Conservation (phyloP, 2,329 filamentous ascomycete genomes). For the Alternaria triticimaculans region DNA sequence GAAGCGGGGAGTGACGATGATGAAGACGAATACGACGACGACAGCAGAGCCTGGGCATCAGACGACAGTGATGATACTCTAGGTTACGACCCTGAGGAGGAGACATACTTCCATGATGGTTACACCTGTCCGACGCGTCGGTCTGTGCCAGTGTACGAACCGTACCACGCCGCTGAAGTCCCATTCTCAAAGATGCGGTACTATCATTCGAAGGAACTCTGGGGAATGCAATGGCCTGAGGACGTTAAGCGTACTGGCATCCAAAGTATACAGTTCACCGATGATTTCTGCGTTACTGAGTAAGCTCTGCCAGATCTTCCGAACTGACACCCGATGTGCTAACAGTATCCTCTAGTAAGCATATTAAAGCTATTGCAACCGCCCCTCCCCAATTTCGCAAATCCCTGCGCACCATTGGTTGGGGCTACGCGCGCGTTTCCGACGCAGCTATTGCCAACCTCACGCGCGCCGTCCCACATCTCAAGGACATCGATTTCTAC, state of each 20-base stretch:
- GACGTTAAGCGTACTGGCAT: background rate
- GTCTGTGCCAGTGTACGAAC: background rate
- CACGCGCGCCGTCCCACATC: background rate
- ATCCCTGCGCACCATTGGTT: fast-evolving
- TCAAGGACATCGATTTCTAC: background rate
- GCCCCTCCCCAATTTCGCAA: background rate
- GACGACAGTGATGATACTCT: background rate
- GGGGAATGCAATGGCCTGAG: fast-evolving
- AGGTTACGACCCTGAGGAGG: background rate
- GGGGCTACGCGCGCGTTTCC: fast-evolving
- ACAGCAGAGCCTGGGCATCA: background rate
- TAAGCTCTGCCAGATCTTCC: background rate
- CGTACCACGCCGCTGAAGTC: background rate
- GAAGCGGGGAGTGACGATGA: background rate
- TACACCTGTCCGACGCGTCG: too few species aligned
- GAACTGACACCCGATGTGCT: background rate
- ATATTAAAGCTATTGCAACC: background rate
- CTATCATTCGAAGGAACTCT: background rate
- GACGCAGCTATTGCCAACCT: background rate
- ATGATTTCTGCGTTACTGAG: background rate
- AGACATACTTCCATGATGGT: background rate
- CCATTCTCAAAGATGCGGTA: fast-evolving
- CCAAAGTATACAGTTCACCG: background rate
- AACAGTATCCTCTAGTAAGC: background rate
- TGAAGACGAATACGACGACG: background rate